Base-by-base conservation (phyloP, 2,329 filamentous ascomycete genomes). In the Apiospora marii region DNA sequence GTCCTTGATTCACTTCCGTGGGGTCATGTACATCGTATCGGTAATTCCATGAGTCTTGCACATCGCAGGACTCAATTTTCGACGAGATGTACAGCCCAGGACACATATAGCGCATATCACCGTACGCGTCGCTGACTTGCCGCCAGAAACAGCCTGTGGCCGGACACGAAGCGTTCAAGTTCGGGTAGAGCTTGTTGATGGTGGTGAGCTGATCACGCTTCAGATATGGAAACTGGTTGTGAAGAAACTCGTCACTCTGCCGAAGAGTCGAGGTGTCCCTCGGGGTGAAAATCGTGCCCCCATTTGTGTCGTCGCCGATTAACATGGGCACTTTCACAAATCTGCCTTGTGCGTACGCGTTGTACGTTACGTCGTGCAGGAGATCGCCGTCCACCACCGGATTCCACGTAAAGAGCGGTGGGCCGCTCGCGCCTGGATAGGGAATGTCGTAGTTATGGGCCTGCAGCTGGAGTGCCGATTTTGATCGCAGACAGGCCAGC, bases 11-110 rank as follows among this genome's bases (percentile, higher is more conserved):
- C 30, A 88, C 82, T 67, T 89, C 83, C 0, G 77, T 76, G 0
- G 88, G 86, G 74, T 94, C 92, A 58, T 89, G 83, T 4, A 94
- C 92, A 71, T 92, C 88, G 83, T 91, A 94, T 58, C 88, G 89
- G 79, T 95, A 95, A 78, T 90, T 92, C 87, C 89, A 95, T 34
- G 86, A 88, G 1, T 80, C 77, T 24, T 79, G 37, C 46, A 84
- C 76, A 19, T 81, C 82, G 71, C 83, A 5, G 19, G 6, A 22
- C 0, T 78, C 74, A 16, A 85, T 74, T 1, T 83, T 80, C 12
- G 83, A 78, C 1, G 85, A 87, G 78, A 92, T 82, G 80, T 85
- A 88, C 51, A 92, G 84, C 0, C 87, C 88, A 0, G 91, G 89
- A 75, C 92, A 93, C 75, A 85, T 90, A 80, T 92, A 92, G 6